A percentile compares a stretch with the other conserved stretches of the same genome.
phyloP scores from a whole-genome alignment of 2,329 filamentous ascomycete genomes.

The Colletotrichum neosansevieriae region DNA sequence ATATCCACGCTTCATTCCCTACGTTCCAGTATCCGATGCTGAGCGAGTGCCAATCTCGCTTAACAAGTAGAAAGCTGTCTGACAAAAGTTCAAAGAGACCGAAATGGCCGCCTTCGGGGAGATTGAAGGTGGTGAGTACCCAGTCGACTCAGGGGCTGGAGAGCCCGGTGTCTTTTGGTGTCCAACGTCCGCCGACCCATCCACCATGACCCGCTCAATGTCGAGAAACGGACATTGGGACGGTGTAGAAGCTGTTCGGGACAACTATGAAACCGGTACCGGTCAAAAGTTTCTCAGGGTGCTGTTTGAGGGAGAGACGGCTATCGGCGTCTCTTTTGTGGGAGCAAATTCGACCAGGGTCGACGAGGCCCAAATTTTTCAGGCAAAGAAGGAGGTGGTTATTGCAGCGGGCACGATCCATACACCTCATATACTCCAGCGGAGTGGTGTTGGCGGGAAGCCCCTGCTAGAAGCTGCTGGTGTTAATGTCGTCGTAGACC shows the following conservation, averaged over 20 bases:
- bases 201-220: slow-evolving; percentile 46
- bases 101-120: slow-evolving; percentile 42
- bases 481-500: slow-evolving; percentile 65
- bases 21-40: slow-evolving; percentile 42
- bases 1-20: slow-evolving; percentile 45
- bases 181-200: slow-evolving; percentile 47
- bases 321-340: slow-evolving; percentile 43
- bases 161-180: slow-evolving; percentile 49
- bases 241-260: slow-evolving; percentile 36
- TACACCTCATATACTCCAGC: slow-evolving; percentile 57
- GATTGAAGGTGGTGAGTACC: slow-evolving; percentile 44
- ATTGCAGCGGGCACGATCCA: slow-evolving; percentile 56
- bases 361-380: slow-evolving; percentile 34
- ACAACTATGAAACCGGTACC: slow-evolving; percentile 43
- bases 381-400: slow-evolving; percentile 53
- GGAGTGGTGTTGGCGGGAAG: slow-evolving; percentile 55
- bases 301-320: slow-evolving; percentile 49
- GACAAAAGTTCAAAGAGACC: slow-evolving; percentile 35
- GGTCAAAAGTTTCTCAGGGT: slow-evolving; percentile 53
- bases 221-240: slow-evolving; percentile 47
- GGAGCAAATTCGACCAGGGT: slow-evolving; percentile 34
- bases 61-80: neutral
- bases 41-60: slow-evolving; percentile 19
- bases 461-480: slow-evolving; percentile 51
- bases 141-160: slow-evolving; percentile 45